Percentiles rank a stretch among this genome's conserved stretches.
phyloP scores from a whole-genome alignment of 108 stramenopile species.

The Cyclostephanos tholiformis region DNA sequence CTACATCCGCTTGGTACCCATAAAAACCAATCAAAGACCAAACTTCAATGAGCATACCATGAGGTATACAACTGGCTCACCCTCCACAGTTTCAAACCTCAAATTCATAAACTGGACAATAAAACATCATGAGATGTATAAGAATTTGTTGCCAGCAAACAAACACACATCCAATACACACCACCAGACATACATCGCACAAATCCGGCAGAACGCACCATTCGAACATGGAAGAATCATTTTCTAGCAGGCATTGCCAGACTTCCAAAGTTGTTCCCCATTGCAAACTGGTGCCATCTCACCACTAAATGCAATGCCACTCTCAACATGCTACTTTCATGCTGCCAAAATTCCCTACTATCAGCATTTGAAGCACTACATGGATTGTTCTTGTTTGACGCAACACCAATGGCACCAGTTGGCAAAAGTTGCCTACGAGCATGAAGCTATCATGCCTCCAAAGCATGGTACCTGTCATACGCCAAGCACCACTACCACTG shows the following conservation, averaged over 20 bases:
- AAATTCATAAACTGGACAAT: constrained; percentile 26
- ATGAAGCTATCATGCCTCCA: no score
- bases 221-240: constrained; percentile 42
- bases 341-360: constrained; percentile 41
- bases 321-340: constrained; percentile 46
- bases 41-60: constrained; percentile 10
- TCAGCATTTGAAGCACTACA: constrained; percentile 23
- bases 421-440: no score
- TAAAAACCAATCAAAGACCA: constrained; percentile 7
- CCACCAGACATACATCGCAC: no score
- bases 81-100: background rate
- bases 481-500: no score
- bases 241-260: constrained; percentile 15
- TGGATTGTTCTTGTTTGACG: constrained; percentile 29
- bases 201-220: constrained; percentile 48
- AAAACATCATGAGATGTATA: constrained; percentile 5
- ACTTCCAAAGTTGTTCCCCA: constrained; percentile 39
- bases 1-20: constrained; percentile 36
- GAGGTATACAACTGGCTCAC: background rate
- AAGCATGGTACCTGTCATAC: no score
- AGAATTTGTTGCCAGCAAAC: background rate
- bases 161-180: constrained; percentile 37
- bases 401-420: no score
- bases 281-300: constrained; percentile 38
- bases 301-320: constrained; percentile 39